Percentiles rank a stretch among this genome's conserved stretches.
phyloP scores from a whole-genome alignment of 208 protist species.

The Crithidia expoeki region DNA sequence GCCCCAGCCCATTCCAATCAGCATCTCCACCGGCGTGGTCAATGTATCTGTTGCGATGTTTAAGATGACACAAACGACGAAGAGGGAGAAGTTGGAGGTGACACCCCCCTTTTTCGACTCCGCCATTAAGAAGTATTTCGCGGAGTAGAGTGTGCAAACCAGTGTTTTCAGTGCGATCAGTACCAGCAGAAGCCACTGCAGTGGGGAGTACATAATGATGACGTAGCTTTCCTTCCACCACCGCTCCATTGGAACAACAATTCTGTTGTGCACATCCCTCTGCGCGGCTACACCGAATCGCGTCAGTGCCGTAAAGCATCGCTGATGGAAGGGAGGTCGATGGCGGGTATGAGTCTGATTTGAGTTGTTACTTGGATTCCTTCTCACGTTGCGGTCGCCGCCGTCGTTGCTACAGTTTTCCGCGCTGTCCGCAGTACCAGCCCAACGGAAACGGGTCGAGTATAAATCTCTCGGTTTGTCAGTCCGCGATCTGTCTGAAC shows the following conservation, averaged over 20 bases:
- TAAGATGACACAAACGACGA: constrained; percentile 35
- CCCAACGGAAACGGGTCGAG: background rate
- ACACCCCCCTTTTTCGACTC: background rate
- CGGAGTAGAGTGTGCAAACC: constrained; percentile 37
- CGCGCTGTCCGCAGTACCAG: background rate
- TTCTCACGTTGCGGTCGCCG: background rate
- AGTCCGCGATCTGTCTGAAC: background rate
- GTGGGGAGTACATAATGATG: constrained; percentile 52
- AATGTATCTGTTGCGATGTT: constrained; percentile 25
- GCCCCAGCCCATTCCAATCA: constrained; percentile 66
- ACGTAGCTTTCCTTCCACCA: constrained; percentile 39
- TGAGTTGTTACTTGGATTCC: background rate
- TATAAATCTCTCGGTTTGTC: background rate
- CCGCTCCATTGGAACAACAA: constrained; percentile 3
- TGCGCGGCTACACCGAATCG: background rate
- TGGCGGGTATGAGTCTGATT: background rate
- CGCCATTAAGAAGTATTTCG: constrained; percentile 34
- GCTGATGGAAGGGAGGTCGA: background rate
- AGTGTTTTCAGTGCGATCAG: constrained; percentile 42
- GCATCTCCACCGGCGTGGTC: constrained; percentile 52
- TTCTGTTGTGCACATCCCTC: background rate
- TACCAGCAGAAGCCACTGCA: constrained; percentile 60
- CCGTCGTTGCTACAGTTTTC: background rate
- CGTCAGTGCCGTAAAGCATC: background rate
- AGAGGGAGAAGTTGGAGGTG: constrained; percentile 9